Conservation (phyloP, 768 basidiomycete species). For the Lepiota brunneoincarnata region DNA sequence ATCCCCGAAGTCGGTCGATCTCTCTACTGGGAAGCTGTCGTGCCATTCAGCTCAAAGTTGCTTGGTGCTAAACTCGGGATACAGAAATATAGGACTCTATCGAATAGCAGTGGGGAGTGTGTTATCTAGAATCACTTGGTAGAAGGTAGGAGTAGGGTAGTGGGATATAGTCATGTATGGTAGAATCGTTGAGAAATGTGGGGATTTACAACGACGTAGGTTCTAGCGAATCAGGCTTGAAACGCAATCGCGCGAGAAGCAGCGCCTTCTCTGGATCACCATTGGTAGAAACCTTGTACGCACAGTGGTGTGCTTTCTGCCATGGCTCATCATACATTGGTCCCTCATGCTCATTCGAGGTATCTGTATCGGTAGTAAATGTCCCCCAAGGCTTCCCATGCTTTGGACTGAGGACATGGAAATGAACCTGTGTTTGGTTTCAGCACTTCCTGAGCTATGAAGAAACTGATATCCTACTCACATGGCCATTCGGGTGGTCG, state of each 20-base stretch:
- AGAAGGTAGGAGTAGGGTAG: no score
- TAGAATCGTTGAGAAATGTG: no score
- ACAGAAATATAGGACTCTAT: no score
- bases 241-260: conserved; percentile 14
- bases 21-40: no score
- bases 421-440: conserved; percentile 46
- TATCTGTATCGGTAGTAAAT: conserved; percentile 57
- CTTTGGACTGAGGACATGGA: conserved; percentile 62
- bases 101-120: no score
- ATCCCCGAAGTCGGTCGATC: no score
- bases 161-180: no score
- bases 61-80: no score
- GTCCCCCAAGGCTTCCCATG: conserved; percentile 69
- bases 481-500: conserved; percentile 45
- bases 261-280: conserved; percentile 13
- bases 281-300: conserved; percentile 13
- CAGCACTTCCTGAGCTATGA: background rate
- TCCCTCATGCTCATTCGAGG: conserved; percentile 27
- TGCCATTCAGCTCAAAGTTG: no score
- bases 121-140: no score
- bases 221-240: conserved; percentile 7
- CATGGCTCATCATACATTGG: conserved; percentile 5
- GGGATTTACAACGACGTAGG: conserved; percentile 13
- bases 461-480: conserved; percentile 18
- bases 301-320: conserved; percentile 4